Conservation (phyloP, 2,329 filamentous ascomycete species). For the Elsinoe ampelina region DNA sequence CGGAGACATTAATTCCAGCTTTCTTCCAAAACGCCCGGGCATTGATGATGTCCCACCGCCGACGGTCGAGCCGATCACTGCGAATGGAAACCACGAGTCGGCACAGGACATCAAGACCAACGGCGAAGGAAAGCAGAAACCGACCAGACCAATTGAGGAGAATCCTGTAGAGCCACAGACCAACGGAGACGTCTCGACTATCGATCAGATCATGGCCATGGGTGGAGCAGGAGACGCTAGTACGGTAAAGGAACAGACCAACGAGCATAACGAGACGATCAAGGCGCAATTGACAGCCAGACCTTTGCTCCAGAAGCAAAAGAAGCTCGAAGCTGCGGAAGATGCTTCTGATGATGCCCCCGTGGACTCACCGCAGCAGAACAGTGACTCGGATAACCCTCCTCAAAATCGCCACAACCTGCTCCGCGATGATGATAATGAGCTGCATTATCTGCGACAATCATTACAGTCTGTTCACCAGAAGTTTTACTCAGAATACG, state of each 20-base stretch:
- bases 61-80: neutral
- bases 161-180: slow-evolving; percentile 11
- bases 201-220: slow-evolving; percentile 73
- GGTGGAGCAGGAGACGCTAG: slow-evolving; percentile 59
- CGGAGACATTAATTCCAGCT: slow-evolving; percentile 97
- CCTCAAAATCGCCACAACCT: slow-evolving; percentile 56
- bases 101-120: slow-evolving; percentile 14
- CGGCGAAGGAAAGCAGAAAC: slow-evolving; percentile 5
- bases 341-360: slow-evolving; percentile 44
- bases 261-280: slow-evolving; percentile 78
- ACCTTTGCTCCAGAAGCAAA: slow-evolving; percentile 84
- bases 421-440: slow-evolving; percentile 77
- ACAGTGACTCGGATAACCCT: slow-evolving; percentile 31
- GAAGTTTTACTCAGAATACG: slow-evolving; percentile 76
- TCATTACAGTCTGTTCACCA: slow-evolving; percentile 68
- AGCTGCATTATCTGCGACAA: slow-evolving; percentile 66
- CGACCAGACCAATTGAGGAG: neutral
- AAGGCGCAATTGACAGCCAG: slow-evolving; percentile 83
- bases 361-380: slow-evolving; percentile 23
- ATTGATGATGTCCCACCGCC: slow-evolving; percentile 24
- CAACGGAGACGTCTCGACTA: slow-evolving; percentile 45
- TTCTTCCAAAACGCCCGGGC: slow-evolving; percentile 67
- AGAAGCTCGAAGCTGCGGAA: slow-evolving; percentile 78
- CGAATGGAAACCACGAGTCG: neutral
- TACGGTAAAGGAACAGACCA: slow-evolving; percentile 63